Conservation (phyloP, 164 flowering plant genomes). For the Nymphaea thermarum region DNA sequence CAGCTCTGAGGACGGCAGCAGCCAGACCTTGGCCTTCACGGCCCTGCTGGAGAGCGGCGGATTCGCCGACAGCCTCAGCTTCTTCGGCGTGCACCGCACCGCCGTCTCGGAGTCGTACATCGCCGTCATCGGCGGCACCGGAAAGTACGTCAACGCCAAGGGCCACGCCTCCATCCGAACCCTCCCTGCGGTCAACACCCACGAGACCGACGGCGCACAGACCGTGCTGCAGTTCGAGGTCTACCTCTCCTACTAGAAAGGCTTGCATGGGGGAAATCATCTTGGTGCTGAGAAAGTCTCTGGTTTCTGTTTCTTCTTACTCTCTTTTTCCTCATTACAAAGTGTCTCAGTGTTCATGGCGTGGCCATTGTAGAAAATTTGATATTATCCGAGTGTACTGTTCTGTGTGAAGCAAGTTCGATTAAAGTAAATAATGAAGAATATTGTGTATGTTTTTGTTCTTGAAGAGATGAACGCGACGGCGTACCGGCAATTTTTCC, state of each 20-base stretch:
- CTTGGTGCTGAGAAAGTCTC: too few species aligned
- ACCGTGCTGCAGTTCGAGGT: slow-evolving; percentile 46
- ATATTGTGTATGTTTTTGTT: too few species aligned
- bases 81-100: slow-evolving; percentile 35
- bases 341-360: too few species aligned
- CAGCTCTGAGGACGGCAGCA: slow-evolving; percentile 54
- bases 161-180: slow-evolving; percentile 62
- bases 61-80: slow-evolving; percentile 21
- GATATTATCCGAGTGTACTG: too few species aligned
- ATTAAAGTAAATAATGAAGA: too few species aligned
- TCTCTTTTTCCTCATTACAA: too few species aligned
- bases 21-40: slow-evolving; percentile 57
- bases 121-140: slow-evolving; percentile 72
- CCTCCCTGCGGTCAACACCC: slow-evolving; percentile 36
- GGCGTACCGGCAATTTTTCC: too few species aligned
- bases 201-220: slow-evolving; percentile 64
- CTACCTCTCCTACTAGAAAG: slow-evolving; percentile 22
- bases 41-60: slow-evolving; percentile 33
- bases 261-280: not conserved
- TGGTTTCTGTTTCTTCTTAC: too few species aligned
- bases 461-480: too few species aligned
- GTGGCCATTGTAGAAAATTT: too few species aligned
- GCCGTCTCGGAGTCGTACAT: slow-evolving; percentile 29
- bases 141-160: slow-evolving; percentile 59
- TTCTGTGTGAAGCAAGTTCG: too few species aligned